phyloP scores from a whole-genome alignment of 2,329 filamentous ascomycete species.

The Domatiomyces catenatus region DNA sequence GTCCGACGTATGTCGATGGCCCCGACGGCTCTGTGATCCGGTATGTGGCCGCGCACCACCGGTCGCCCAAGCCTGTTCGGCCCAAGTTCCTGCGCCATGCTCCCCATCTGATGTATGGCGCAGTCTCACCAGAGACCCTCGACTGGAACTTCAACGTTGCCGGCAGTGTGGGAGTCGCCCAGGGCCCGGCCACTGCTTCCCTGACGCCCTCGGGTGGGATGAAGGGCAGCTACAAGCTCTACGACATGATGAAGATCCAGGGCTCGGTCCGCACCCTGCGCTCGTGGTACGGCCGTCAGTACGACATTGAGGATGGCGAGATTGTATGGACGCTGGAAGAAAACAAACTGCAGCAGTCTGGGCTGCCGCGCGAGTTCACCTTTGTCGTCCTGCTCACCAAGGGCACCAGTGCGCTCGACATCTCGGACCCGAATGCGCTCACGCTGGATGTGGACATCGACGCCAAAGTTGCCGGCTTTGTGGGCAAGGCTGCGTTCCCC shows the following conservation, averaged over 20 bases:
- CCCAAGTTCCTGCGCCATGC: slow-evolving; percentile 36
- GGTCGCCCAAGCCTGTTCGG: slow-evolving; percentile 12
- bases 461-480: slow-evolving; percentile 27
- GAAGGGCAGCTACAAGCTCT: slow-evolving; percentile 29
- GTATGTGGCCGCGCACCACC: not conserved
- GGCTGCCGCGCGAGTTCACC: slow-evolving; percentile 36
- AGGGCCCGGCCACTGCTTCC: slow-evolving; percentile 29
- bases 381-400: slow-evolving; percentile 36
- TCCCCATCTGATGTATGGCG: slow-evolving; percentile 34
- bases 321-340: slow-evolving; percentile 38
- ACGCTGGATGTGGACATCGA: slow-evolving; percentile 29
- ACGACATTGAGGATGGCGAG: slow-evolving; percentile 30
- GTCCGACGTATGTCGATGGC: slow-evolving; percentile 1
- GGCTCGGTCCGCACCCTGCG: slow-evolving; percentile 30
- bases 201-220: slow-evolving; percentile 28
- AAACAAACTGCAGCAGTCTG: slow-evolving; percentile 33
- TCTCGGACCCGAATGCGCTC: slow-evolving; percentile 9
- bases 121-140: slow-evolving; percentile 32
- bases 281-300: slow-evolving; percentile 21
- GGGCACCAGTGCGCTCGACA: slow-evolving; percentile 18
- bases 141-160: slow-evolving; percentile 35
- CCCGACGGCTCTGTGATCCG: not conserved
- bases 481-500: slow-evolving; percentile 25
- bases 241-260: slow-evolving; percentile 37
- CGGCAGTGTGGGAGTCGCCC: slow-evolving; percentile 32